Conservation (phyloP, 768 basidiomycete genomes). For the Candolleomyces efflorescens region DNA sequence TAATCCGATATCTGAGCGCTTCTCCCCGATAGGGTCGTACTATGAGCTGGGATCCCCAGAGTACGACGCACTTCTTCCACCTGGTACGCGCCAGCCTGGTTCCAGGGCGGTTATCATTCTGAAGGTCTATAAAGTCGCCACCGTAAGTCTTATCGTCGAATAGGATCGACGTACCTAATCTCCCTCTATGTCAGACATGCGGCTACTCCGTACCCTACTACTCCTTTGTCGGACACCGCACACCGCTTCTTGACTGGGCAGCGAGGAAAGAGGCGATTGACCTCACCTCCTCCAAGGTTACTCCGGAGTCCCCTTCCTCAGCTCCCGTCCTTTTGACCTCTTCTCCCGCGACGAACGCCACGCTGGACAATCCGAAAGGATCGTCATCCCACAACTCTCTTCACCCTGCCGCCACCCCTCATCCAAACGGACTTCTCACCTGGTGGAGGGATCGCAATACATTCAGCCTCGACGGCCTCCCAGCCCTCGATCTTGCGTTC, state of each 20-base stretch:
- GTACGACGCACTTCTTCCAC: constrained; percentile 49
- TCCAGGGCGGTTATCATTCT: constrained; percentile 59
- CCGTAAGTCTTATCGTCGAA: constrained; percentile 24
- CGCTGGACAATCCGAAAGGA: not conserved
- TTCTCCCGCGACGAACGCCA: not conserved
- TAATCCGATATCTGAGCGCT: not conserved
- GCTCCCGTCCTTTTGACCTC: constrained; percentile 6
- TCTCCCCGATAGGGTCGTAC: constrained; percentile 39
- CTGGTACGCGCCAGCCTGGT: constrained; percentile 44
- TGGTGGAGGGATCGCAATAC: constrained; percentile 54
- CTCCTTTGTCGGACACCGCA: constrained; percentile 52
- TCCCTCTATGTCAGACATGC: constrained; percentile 44
- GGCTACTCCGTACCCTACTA: constrained; percentile 63
- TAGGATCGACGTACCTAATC: not conserved
- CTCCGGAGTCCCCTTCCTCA: constrained; percentile 3
- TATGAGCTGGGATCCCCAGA: constrained; percentile 62
- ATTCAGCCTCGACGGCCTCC: constrained; percentile 53
- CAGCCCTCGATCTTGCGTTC: constrained; percentile 35
- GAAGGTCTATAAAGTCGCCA: constrained; percentile 54
- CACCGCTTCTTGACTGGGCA: constrained; percentile 43
- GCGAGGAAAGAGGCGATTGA: constrained; percentile 43
- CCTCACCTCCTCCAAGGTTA: constrained; percentile 9
- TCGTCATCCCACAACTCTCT: not conserved
- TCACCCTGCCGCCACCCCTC: constrained; percentile 7
- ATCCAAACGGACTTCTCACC: constrained; percentile 43